Base-by-base conservation (phyloP, 345 rosid genomes). In the Corchorus olitorius region DNA sequence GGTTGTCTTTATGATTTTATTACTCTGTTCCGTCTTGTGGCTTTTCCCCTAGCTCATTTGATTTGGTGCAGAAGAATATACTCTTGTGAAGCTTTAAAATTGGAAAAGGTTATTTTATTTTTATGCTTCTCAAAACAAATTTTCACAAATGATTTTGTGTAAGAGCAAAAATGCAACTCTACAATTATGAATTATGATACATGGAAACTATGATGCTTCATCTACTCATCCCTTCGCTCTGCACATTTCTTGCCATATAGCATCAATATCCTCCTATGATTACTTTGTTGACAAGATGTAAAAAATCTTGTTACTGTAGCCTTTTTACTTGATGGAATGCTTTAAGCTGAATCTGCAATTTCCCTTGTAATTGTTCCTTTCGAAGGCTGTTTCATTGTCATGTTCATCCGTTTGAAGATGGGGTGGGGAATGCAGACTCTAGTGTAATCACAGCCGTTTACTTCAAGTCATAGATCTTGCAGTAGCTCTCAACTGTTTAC, bases 401-500 rank as follows among this genome's bases (percentile, higher is more conserved):
- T 2, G 11, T 20, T 11, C 46, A 37, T 34, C 61, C 13, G 41
- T 34, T 20, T 0, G 62, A 0, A 3, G 33, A 0, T n/a, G 27
- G 27, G 27, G 27, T 27, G 27, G n/a, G n/a, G n/a, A n/a, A n/a
- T n/a, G n/a, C n/a, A n/a, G n/a, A n/a, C n/a, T n/a, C n/a, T n/a
- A n/a, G n/a, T n/a, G n/a, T n/a, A n/a, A n/a, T n/a, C n/a, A n/a
- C n/a, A n/a, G n/a, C n/a, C n/a, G n/a, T n/a, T n/a, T n/a, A n/a
- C n/a, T n/a, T n/a, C n/a, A n/a, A n/a, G n/a, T n/a, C n/a, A n/a
- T n/a, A n/a, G n/a, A n/a, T n/a, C n/a, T n/a, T n/a, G n/a, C n/a
- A n/a, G 50, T 43, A 43, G 19, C 9, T 65, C 33, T 10, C 1
- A 10, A 0, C 33, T 10, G 35, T 52, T 59, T 77, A 89, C 84